Conservation (phyloP, 495 filamentous ascomycete genomes). For the Podospora bellae-mahoneyi region DNA sequence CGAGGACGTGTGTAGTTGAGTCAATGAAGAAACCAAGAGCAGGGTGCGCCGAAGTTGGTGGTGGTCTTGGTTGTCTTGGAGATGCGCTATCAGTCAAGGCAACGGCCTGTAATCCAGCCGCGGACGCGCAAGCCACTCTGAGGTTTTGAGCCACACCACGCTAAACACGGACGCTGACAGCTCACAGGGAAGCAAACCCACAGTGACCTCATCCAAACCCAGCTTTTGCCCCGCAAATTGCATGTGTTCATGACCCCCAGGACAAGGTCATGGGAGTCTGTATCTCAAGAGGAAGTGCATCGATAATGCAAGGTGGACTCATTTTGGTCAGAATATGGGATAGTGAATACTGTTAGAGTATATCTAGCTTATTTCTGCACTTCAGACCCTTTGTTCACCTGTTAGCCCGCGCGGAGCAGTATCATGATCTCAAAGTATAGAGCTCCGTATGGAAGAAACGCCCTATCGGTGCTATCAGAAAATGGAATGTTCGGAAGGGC, state of each 20-base stretch:
- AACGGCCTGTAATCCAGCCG: background rate
- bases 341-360: background rate
- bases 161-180: background rate
- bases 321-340: background rate
- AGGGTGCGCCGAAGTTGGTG: background rate
- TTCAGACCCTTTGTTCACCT: background rate
- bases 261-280: background rate
- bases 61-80: constrained; percentile 1
- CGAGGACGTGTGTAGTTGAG: background rate
- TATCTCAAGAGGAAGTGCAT: background rate
- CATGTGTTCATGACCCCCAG: background rate
- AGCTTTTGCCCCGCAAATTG: constrained; percentile 9
- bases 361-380: no score
- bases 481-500: background rate
- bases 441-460: background rate
- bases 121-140: background rate
- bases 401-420: no score
- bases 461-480: background rate
- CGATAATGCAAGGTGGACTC: background rate
- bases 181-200: background rate
- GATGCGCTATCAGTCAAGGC: constrained; percentile 5
- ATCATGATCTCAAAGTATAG: background rate
- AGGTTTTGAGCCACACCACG: constrained; percentile 4
- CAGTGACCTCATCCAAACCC: constrained; percentile 11
- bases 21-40: background rate